Conservation (phyloP, 108 stramenopile genomes). For the Fragilaria radians region DNA sequence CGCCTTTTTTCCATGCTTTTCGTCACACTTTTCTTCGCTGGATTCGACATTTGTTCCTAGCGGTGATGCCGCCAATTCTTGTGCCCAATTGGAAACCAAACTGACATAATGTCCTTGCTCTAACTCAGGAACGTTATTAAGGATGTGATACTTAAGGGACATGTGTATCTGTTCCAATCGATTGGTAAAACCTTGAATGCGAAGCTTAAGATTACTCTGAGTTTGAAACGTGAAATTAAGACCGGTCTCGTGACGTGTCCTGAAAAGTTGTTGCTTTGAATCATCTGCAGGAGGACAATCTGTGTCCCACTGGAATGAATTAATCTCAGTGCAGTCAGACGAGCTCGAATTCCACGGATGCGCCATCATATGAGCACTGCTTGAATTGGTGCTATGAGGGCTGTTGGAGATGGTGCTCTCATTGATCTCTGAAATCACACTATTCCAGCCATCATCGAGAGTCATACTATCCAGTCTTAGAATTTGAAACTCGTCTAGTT, state of each 20-base stretch:
- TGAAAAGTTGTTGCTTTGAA: not conserved
- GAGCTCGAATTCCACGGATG: not conserved
- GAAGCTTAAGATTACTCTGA: no score
- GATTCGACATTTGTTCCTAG: not conserved
- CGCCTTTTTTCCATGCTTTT: slow-evolving; percentile 2
- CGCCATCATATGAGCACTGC: not conserved
- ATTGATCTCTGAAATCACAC: not conserved
- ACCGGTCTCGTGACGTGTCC: no score
- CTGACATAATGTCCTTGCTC: slow-evolving; percentile 20
- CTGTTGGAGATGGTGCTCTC: no score
- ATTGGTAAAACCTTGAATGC: not conserved
- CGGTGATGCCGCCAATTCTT: slow-evolving; percentile 16
- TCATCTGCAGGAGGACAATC: not conserved
- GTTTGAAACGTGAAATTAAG: no score
- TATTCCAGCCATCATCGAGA: not conserved
- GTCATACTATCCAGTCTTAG: not conserved
- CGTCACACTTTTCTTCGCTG: not conserved
- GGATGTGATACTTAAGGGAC: slow-evolving; percentile 14
- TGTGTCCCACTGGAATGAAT: not conserved
- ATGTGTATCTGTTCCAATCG: slow-evolving; percentile 19
- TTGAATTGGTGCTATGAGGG: no score
- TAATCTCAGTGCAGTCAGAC: not conserved
- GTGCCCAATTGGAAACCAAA: slow-evolving; percentile 29
- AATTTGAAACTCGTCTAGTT: not conserved
- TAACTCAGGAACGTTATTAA: slow-evolving; percentile 4